Evolutionary conservation across 2,329 filamentous ascomycete genomes (phyloP).

Genomic region (Dothidotthia symphoricarpi): DNA sequence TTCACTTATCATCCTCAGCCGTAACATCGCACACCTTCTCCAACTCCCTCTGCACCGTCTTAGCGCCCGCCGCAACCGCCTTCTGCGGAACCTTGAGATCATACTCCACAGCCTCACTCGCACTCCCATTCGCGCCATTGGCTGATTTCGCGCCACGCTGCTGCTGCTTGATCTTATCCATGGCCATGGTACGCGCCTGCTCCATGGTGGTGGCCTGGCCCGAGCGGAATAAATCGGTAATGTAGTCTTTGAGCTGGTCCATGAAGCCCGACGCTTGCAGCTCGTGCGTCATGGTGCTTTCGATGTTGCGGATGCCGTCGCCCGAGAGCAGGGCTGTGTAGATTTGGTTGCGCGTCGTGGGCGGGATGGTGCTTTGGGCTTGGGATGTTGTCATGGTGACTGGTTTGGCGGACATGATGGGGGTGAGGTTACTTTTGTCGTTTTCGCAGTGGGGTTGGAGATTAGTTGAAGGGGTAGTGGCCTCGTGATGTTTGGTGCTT

Average conservation of each 20-base stretch:
- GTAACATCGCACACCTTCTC: conserved; percentile 49
- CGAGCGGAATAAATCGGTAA: conserved; percentile 56
- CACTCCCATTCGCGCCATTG: conserved; percentile 11
- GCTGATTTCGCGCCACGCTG: conserved; percentile 9
- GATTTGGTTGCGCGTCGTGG: conserved; percentile 43
- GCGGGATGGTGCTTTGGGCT: conserved; percentile 45
- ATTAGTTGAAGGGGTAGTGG: neutral
- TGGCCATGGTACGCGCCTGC: conserved; percentile 55
- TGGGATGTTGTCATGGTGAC: conserved; percentile 34
- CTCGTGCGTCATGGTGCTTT: conserved; percentile 53
- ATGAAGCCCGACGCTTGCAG: conserved; percentile 61
- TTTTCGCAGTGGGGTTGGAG: conserved; percentile 5
- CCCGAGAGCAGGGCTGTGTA: conserved; percentile 49
- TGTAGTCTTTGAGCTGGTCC: conserved; percentile 54
- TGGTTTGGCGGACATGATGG: conserved; percentile 17
- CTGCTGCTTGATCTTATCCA: conserved; percentile 39
- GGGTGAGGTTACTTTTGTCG: too few relatives aligned
- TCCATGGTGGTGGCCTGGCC: conserved; percentile 58
- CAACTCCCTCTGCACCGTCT: conserved; percentile 53
- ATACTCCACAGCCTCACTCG: conserved; percentile 31
- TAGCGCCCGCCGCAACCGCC: conserved; percentile 53
- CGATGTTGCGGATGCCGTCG: conserved; percentile 56
- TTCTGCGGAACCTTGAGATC: conserved; percentile 49
- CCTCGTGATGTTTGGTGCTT: too few relatives aligned
- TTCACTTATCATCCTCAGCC: conserved; percentile 17